Conservation (phyloP, 768 basidiomycete species). For the Multifurca ochricompacta region DNA sequence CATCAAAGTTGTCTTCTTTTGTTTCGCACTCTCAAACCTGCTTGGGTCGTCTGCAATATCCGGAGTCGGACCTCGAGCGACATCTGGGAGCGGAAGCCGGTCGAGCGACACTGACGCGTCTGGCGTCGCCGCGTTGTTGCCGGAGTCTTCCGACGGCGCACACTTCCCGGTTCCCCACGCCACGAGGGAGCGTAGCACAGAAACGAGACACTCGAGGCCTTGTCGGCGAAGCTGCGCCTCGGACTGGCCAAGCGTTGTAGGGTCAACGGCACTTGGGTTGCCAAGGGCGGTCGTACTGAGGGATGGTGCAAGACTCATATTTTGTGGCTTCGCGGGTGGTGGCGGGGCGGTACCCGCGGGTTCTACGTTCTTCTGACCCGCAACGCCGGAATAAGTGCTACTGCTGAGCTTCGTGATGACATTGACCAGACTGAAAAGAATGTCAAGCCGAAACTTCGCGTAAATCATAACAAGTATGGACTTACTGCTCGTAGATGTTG, state of each 20-base stretch:
- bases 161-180: conserved; percentile 70
- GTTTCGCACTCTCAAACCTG: conserved; percentile 90
- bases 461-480: conserved; percentile 10
- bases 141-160: conserved; percentile 36
- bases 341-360: conserved; percentile 53
- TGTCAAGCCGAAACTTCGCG: not conserved
- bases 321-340: conserved; percentile 41
- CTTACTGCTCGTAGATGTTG: conserved; percentile 95
- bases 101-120: conserved; percentile 49
- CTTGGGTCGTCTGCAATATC: conserved; percentile 85
- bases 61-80: conserved; percentile 64
- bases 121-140: conserved; percentile 30
- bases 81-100: conserved; percentile 40
- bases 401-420: conserved; percentile 87
- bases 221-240: conserved; percentile 84
- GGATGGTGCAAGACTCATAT: conserved; percentile 46
- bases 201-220: conserved; percentile 89
- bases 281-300: conserved; percentile 58
- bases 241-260: conserved; percentile 57
- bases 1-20: conserved; percentile 87
- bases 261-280: conserved; percentile 60
- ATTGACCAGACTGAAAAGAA: conserved; percentile 67
- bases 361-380: conserved; percentile 45
- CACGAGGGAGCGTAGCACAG: conserved; percentile 83
- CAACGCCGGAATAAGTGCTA: conserved; percentile 34